Base-by-base conservation (phyloP, 768 basidiomycete species). In the Podaxis sp. region DNA sequence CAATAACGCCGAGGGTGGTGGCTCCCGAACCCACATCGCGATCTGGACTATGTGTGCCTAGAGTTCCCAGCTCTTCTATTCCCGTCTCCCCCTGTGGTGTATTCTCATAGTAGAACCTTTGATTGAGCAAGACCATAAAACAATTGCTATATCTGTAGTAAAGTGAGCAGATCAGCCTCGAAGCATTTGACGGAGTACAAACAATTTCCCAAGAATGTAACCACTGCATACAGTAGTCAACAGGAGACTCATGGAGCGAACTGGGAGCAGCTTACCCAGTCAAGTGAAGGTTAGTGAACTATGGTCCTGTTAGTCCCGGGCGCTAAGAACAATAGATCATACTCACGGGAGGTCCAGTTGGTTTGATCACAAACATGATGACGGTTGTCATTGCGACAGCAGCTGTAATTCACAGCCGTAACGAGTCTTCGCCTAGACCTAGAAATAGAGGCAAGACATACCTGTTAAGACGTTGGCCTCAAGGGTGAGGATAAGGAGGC, bases 81-180 rank as follows among this genome's bases (percentile, higher is more conserved):
- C 19, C 24, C 9, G 43, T n/a, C 24, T 12, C 19, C 0, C 49
- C 15, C 2, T 13, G 50, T 29, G 15, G 1, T 52, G 37, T 8
- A 27, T 37, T 51, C 2, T 59, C 58, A 24, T 40, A 52, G 17
- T 55, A 49, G 19, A 61, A 4, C 8, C 60, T 53, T 33, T 61
- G 60, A 19, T 61, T 61, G 8, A 61, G 43, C 24, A 61, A 36
- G 25, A 61, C 54, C 60, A 61, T 61, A 24, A 61, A 61, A 3
- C 53, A 55, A 38, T 61, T 61, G 46, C 53, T 61, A 29, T 61
- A 61, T 36, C 60, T 61, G 29, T 4, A 24, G 12, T 33, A 33
- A 3, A 8, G 33, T 15, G 41, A 33, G 33, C 33, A 37, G 4
- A 17, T 33, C 11, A 55, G 52, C 27, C 2, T 29, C 24, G 15